phyloP scores from a whole-genome alignment of 2,329 filamentous ascomycete species.

The Phialophora tarda region DNA sequence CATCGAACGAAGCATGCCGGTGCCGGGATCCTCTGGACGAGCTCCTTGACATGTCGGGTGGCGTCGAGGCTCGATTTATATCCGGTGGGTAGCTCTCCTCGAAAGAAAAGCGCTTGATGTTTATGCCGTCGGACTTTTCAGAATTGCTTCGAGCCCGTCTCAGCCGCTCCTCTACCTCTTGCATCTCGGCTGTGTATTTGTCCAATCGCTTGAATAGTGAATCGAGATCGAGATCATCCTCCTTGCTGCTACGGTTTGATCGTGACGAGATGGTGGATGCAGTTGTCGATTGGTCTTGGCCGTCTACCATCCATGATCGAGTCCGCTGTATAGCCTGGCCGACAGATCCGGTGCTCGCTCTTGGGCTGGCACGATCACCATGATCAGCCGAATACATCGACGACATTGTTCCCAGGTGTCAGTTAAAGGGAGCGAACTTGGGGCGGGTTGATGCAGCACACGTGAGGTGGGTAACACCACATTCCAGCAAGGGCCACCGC shows the following conservation, averaged over 20 bases:
- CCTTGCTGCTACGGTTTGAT: background rate
- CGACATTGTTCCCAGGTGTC: conserved; percentile 10
- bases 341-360: conserved; percentile 13
- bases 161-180: conserved; percentile 27
- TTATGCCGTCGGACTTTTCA: conserved; percentile 10
- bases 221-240: conserved; percentile 29
- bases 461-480: background rate
- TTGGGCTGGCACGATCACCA: background rate
- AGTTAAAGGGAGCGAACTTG: background rate
- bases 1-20: background rate
- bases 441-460: background rate
- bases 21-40: conserved; percentile 5
- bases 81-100: conserved; percentile 10
- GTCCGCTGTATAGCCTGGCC: conserved; percentile 13
- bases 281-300: conserved; percentile 7
- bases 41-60: background rate
- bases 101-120: conserved; percentile 21
- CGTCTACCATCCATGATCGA: conserved; percentile 9
- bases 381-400: conserved; percentile 19
- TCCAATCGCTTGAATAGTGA: conserved; percentile 30
- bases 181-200: conserved; percentile 30
- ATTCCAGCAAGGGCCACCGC: background rate
- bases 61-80: background rate
- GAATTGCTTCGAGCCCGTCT: conserved; percentile 17
- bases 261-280: conserved; percentile 12